phyloP scores from a whole-genome alignment of 163 green algal species.

The Scenedesmus sp. region DNA sequence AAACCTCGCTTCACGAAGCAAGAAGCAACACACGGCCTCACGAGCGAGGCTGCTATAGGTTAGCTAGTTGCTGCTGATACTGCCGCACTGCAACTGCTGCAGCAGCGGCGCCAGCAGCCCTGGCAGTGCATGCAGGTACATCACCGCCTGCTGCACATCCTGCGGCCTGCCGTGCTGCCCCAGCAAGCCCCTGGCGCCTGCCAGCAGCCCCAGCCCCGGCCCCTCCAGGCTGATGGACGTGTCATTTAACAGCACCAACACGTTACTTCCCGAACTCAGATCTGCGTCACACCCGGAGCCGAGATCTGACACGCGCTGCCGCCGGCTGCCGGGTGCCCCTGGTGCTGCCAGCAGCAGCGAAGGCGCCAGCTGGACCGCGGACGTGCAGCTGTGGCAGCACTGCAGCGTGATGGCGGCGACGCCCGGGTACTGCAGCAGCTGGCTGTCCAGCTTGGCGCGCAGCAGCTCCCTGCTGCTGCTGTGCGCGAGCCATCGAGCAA shows the following conservation, averaged over 20 bases:
- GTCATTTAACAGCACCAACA: slow-evolving; percentile 31
- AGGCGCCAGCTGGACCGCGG: not conserved
- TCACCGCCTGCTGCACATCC: slow-evolving; percentile 40
- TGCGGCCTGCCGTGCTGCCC: slow-evolving; percentile 18
- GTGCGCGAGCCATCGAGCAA: slow-evolving; percentile 17
- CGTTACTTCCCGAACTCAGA: not conserved
- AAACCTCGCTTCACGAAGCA: too few relatives aligned
- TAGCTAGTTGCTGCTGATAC: not conserved
- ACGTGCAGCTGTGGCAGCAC: slow-evolving; percentile 39
- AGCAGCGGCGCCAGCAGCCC: slow-evolving; percentile 23
- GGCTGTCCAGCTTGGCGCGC: not conserved
- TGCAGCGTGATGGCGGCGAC: not conserved
- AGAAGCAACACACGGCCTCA: too few relatives aligned
- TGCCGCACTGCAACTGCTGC: not conserved
- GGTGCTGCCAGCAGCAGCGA: not conserved
- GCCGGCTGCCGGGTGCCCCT: slow-evolving; percentile 38
- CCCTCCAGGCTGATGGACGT: slow-evolving; percentile 19
- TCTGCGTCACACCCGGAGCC: not conserved
- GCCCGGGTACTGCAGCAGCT: not conserved
- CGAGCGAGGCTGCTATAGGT: not conserved
- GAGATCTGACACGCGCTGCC: not conserved
- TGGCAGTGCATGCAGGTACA: slow-evolving; percentile 42
- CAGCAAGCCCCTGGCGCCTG: not conserved
- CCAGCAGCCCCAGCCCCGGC: not conserved
- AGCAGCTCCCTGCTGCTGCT: slow-evolving; percentile 35